Evolutionary conservation across 441 rosid genomes (phyloP).

Genomic region (Omphalea diandra): DNA sequence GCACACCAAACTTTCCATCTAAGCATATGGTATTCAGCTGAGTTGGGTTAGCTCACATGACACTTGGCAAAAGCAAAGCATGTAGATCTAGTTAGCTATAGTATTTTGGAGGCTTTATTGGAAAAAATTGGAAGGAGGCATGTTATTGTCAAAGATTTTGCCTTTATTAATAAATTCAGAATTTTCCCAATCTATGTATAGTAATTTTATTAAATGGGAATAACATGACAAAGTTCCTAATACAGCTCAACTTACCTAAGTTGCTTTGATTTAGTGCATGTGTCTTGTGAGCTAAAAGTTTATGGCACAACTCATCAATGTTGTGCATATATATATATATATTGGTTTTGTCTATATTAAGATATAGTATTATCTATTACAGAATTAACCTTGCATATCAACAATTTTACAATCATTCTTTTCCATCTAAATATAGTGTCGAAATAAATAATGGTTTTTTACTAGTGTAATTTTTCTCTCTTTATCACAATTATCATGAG

Average conservation of each 20-base stretch:
- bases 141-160: neutral
- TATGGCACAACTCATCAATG: neutral
- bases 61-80: neutral
- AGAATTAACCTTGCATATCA: too few relatives aligned
- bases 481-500: too few relatives aligned
- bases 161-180: neutral
- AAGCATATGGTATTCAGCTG: neutral
- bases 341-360: too few relatives aligned
- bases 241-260: neutral
- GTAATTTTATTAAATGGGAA: neutral
- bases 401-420: too few relatives aligned
- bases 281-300: conserved; percentile 14
- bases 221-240: neutral
- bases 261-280: neutral
- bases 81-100: neutral
- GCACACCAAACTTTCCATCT: neutral
- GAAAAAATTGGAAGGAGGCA: neutral
- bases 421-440: too few relatives aligned
- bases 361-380: too few relatives aligned
- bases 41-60: conserved; percentile 1
- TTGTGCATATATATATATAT: too few relatives aligned
- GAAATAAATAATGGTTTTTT: too few relatives aligned
- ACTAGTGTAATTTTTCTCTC: too few relatives aligned
- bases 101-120: neutral
- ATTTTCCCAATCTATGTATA: neutral